A percentile compares a stretch with the other conserved stretches of the same genome.
Evolutionary conservation across 2,329 filamentous ascomycete genomes (phyloP).

Genomic region (Colletotrichum spinosum): DNA sequence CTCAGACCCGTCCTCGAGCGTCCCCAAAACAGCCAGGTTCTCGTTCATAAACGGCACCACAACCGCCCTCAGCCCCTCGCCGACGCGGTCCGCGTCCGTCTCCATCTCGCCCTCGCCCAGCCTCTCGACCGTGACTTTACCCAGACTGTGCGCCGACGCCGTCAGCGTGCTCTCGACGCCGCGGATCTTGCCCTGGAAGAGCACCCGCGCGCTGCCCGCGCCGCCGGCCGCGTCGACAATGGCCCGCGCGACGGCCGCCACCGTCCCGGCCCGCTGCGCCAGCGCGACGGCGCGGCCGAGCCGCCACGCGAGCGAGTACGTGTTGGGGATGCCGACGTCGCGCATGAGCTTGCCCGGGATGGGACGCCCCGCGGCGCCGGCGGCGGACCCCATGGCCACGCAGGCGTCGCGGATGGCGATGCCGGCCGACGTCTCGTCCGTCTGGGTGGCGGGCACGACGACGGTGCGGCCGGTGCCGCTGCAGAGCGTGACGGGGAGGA

Average conservation of each 20-base stretch:
- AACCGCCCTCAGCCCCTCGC: constrained; percentile 40
- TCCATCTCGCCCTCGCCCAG: constrained; percentile 51
- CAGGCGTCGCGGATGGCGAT: constrained; percentile 42
- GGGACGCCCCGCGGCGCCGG: constrained; percentile 48
- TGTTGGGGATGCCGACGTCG: constrained; percentile 49
- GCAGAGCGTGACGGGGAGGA: constrained; percentile 42
- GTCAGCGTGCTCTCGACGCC: constrained; percentile 54
- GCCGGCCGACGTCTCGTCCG: constrained; percentile 38
- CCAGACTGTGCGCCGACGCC: constrained; percentile 55
- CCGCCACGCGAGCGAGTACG: constrained; percentile 52
- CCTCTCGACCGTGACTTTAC: constrained; percentile 53
- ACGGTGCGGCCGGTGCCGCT: constrained; percentile 41
- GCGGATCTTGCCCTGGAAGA: constrained; percentile 45
- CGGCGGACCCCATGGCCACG: constrained; percentile 46
- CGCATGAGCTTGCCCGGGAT: constrained; percentile 47
- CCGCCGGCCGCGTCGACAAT: constrained; percentile 54
- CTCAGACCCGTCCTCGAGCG: constrained; percentile 37
- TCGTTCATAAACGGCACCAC: constrained; percentile 39
- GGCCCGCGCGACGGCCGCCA: constrained; percentile 53
- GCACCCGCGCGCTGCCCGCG: constrained; percentile 38
- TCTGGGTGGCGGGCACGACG: constrained; percentile 39
- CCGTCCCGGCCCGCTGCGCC: constrained; percentile 54
- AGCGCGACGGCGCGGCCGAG: constrained; percentile 63
- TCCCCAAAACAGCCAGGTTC: constrained; percentile 37
- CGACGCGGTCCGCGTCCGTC: constrained; percentile 44